Percentiles rank a stretch among this genome's conserved stretches.
These are phyloP conservation scores for Phaeosphaeriaceae sp. DNA, from an alignment of 2,329 filamentous ascomycete species.

Conservation along the genomic window DNA sequence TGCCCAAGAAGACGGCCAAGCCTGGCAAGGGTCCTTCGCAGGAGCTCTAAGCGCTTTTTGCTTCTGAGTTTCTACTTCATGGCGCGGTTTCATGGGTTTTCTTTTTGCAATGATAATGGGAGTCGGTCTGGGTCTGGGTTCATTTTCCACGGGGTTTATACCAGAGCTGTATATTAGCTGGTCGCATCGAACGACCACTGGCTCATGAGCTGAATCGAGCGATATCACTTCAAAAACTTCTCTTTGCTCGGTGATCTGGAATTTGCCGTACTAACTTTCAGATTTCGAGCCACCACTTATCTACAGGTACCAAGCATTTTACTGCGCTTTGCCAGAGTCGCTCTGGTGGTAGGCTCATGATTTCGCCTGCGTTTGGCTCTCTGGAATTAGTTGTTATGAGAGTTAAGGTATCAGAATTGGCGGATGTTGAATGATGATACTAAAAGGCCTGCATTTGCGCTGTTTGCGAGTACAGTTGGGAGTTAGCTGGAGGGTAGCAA, in stretches of 20 bases:
- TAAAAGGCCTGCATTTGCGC: no score
- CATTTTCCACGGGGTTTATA: slow-evolving; percentile 58
- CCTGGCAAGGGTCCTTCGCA: slow-evolving; percentile 89
- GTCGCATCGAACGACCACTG: slow-evolving; percentile 56
- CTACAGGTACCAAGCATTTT: no score
- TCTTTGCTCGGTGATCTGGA: neutral
- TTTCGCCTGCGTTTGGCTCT: no score
- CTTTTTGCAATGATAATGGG: slow-evolving; percentile 77
- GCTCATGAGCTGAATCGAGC: slow-evolving; percentile 52
- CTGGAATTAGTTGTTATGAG: no score
- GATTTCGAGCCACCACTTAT: no score
- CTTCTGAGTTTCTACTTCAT: slow-evolving; percentile 45
- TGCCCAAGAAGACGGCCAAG: slow-evolving; percentile 99
- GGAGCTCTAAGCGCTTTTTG: slow-evolving; percentile 75
- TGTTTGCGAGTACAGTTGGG: no score
- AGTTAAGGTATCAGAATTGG: no score
- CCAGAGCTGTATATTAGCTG: slow-evolving; percentile 69
- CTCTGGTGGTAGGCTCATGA: no score
- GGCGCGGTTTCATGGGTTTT: slow-evolving; percentile 61
- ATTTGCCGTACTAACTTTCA: neutral
- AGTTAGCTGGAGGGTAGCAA: no score
- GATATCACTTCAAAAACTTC: slow-evolving; percentile 36
- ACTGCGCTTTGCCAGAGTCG: no score
- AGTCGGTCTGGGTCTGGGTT: slow-evolving; percentile 68
- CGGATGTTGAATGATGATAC: no score